Conservation (phyloP, 441 rosid species). For the Cnidoscolus chayamansa region DNA sequence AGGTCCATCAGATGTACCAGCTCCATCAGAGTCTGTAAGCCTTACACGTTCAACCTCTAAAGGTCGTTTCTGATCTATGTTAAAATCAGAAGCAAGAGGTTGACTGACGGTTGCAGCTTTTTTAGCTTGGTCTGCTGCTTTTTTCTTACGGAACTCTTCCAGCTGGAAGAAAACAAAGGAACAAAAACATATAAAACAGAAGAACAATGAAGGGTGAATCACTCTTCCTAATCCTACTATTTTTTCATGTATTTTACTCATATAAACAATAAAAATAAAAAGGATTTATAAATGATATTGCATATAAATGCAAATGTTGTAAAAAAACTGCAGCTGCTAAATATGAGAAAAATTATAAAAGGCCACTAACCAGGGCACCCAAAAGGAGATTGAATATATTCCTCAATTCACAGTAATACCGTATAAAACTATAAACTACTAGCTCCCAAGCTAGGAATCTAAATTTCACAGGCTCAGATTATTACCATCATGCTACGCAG, state of each 20-base stretch:
- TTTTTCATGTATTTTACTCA: not conserved
- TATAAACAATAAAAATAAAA: not conserved
- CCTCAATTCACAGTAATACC: not conserved
- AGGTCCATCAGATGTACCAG: constrained; percentile 50
- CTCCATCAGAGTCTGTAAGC: constrained; percentile 48
- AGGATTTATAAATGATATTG: not conserved
- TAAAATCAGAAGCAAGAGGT: constrained; percentile 37
- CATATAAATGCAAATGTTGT: not conserved
- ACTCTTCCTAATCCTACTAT: not conserved
- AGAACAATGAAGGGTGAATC: not conserved
- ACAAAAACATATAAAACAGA: constrained; percentile 3
- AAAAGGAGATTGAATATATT: not conserved
- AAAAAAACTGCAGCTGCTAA: not conserved
- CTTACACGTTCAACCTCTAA: constrained; percentile 37
- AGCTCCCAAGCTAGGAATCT: too few relatives aligned
- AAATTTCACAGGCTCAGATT: not conserved
- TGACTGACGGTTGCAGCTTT: constrained; percentile 40
- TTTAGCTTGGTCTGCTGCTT: constrained; percentile 82
- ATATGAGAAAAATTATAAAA: not conserved
- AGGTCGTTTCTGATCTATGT: constrained; percentile 33
- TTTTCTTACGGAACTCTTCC: constrained; percentile 95
- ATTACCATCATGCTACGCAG: not conserved
- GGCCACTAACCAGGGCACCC: not conserved
- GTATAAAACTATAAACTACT: not conserved
- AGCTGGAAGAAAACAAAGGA: constrained; percentile 45